phyloP scores from a whole-genome alignment of 208 protist genomes.

The Balamuthia mandrillaris region DNA sequence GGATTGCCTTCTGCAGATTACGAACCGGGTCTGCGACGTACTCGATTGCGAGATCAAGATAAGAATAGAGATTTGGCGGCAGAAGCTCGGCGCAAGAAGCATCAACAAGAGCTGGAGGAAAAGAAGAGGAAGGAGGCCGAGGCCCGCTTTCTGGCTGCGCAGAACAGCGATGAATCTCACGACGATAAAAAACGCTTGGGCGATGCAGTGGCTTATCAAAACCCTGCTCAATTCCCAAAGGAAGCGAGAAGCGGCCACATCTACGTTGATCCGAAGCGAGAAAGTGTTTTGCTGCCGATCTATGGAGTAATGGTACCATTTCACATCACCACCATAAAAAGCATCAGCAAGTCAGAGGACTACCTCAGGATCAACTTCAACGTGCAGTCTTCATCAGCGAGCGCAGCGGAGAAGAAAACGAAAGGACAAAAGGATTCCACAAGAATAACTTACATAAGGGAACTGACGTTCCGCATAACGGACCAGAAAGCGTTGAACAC shows the following conservation, averaged over 20 bases:
- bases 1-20: not conserved
- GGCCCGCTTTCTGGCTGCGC: not conserved
- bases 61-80: constrained; percentile 18
- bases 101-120: constrained; percentile 41
- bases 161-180: constrained; percentile 23
- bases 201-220: not conserved
- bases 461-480: constrained; percentile 47
- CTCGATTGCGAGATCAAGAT: not conserved
- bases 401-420: not conserved
- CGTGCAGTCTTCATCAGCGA: constrained; percentile 22
- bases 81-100: not conserved
- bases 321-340: constrained; percentile 92
- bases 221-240: not conserved
- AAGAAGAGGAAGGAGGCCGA: constrained; percentile 28
- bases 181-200: not conserved
- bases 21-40: not conserved
- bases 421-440: not conserved
- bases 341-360: constrained; percentile 79
- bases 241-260: constrained; percentile 63
- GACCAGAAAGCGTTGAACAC: constrained; percentile 52
- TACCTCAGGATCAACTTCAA: constrained; percentile 84
- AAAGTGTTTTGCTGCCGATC: constrained; percentile 89
- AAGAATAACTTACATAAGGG: constrained; percentile 48
- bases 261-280: constrained; percentile 79
- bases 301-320: constrained; percentile 86